phyloP scores from a whole-genome alignment of 306 rosid species.

The Sicyos baderoa region DNA sequence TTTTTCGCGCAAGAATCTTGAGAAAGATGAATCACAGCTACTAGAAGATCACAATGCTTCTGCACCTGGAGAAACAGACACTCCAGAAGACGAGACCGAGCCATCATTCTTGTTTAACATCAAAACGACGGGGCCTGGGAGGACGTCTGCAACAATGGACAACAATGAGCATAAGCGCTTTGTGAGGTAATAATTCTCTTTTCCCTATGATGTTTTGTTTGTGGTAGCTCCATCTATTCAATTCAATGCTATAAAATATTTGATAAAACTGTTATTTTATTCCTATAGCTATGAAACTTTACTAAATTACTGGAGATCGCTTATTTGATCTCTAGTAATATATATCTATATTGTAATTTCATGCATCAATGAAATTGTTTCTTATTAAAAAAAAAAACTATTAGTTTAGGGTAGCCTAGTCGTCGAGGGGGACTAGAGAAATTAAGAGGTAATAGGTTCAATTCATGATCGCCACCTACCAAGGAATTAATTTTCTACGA shows the following conservation, averaged over 20 bases:
- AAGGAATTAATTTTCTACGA: too few relatives aligned
- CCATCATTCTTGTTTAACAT: conserved; percentile 35
- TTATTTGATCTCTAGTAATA: too few relatives aligned
- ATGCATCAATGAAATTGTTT: too few relatives aligned
- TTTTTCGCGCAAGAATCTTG: conserved; percentile 62
- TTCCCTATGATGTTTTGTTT: neutral
- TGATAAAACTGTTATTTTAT: neutral
- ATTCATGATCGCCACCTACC: too few relatives aligned
- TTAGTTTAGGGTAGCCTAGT: too few relatives aligned
- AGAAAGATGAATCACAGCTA: conserved; percentile 43
- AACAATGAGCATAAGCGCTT: conserved; percentile 63
- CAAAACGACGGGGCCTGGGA: conserved; percentile 51
- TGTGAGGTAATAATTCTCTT: conserved; percentile 45
- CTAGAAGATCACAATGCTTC: conserved; percentile 22
- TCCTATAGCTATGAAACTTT: too few relatives aligned
- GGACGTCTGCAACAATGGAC: conserved; percentile 44
- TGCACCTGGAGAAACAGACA: conserved; percentile 23
- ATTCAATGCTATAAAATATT: neutral
- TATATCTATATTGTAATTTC: too few relatives aligned
- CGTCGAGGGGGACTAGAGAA: too few relatives aligned
- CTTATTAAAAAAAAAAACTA: too few relatives aligned
- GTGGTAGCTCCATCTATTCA: neutral
- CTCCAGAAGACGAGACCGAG: conserved; percentile 40
- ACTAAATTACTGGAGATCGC: too few relatives aligned
- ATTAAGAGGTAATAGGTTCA: too few relatives aligned